Evolutionary conservation across 129 eudicot genomes (phyloP), one percentile per base, ranked within the genome.

Genomic region (Smallanthus sonchifolius): DNA sequence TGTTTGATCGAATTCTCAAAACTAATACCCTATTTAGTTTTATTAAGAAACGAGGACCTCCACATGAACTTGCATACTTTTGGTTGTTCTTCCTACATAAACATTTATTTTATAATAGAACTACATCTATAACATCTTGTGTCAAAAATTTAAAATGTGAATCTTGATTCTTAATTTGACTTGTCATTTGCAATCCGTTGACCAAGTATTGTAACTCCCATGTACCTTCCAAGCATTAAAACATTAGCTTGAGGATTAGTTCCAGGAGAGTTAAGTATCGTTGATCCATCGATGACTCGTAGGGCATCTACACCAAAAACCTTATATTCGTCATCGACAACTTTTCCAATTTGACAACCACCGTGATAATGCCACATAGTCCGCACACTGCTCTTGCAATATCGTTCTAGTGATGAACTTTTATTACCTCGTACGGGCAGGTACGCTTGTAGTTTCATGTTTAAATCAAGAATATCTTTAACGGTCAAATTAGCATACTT

Each of bases 361-460:
- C 96, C 96, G 47, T 89, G 96, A 81, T 89, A 89, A 56, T 89
- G 96, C 96, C 96, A 89, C 24, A 89, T 84, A 36, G 91, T 89
- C 52, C 86, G 72, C 4, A 89, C 89, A 79, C 87, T 89, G 69
- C 82, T 89, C 36, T 80, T 84, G 71, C 96, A 89, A 60, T 84
- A 89, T 77, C 84, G 89, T 55, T 84, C 84, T 43, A 89, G 15
- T 1, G 87, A 77, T 14, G 71, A 49, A 49, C 55, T 49, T 4
- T 4, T 49, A 47, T 89, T 80, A 35, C 84, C 79, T 15, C 86
- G 89, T 43, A 65, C 82, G 0, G 86, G 91, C 10, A 54, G 3
- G 30, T 54, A 17, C 7, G 4, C 61, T 54, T 17, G 61, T 54
- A 80, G 48, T 11, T 38, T 76, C 2, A 76, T 81, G 2, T 83